Conservation (phyloP, 768 basidiomycete species). For the Panaeolus cyanescens region DNA sequence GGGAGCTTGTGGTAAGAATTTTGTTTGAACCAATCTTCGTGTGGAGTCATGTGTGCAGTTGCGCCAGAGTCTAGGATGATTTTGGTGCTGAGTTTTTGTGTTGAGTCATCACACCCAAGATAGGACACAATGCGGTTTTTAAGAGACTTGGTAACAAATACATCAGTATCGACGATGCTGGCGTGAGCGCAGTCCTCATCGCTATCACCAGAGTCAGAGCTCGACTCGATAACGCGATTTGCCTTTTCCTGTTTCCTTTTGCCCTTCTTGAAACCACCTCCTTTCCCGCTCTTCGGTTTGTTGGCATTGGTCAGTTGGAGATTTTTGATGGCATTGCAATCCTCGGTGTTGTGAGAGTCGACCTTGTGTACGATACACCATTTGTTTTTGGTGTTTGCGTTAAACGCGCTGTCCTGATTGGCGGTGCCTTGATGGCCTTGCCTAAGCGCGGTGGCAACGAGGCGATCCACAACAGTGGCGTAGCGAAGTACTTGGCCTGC, state of each 20-base stretch:
- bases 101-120: neutral
- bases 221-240: neutral
- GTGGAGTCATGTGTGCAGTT: slow-evolving; percentile 10
- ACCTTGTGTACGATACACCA: too few species aligned
- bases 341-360: neutral
- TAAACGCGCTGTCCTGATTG: too few species aligned
- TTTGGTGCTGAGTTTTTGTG: neutral
- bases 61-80: slow-evolving; percentile 12
- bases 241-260: neutral
- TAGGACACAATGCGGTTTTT: too few species aligned
- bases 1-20: slow-evolving; percentile 4
- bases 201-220: neutral
- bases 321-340: neutral
- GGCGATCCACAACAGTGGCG: too few species aligned
- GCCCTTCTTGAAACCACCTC: neutral
- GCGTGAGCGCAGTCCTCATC: too few species aligned
- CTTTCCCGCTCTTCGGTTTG: neutral
- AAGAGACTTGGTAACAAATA: neutral
- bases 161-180: neutral
- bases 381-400: too few species aligned
- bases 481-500: too few species aligned
- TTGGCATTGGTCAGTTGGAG: too few species aligned
- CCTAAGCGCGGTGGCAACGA: too few species aligned
- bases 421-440: too few species aligned
- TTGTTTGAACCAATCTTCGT: slow-evolving; percentile 7